phyloP scores from a whole-genome alignment of 352 stramenopile genomes.

The Phytophthora pluvialis region DNA sequence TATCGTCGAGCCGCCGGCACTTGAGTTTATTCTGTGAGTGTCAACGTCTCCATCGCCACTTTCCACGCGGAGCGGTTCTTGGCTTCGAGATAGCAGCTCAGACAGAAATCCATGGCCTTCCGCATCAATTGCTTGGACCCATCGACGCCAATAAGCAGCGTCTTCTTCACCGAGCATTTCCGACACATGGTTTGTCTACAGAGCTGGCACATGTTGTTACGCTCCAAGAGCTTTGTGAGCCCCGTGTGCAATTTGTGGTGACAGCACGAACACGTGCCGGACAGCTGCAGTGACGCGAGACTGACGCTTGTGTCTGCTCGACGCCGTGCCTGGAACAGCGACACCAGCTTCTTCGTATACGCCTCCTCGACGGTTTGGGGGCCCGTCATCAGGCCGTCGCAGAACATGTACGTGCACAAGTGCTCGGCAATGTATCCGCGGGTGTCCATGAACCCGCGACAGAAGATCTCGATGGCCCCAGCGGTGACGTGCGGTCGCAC shows the following conservation, averaged over 20 bases:
- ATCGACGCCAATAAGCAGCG: slow-evolving; percentile 21
- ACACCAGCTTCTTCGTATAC: slow-evolving; percentile 63
- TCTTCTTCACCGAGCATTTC: slow-evolving; percentile 58
- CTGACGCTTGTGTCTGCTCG: slow-evolving; percentile 5
- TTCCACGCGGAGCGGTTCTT: slow-evolving; percentile 48
- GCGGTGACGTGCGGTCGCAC: slow-evolving; percentile 26
- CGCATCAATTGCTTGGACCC: slow-evolving; percentile 22
- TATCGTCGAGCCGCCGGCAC: too few relatives aligned
- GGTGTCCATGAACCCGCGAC: slow-evolving; percentile 43
- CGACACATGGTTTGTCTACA: slow-evolving; percentile 41
- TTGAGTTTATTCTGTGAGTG: not conserved
- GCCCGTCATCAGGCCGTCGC: slow-evolving; percentile 42
- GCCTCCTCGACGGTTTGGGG: slow-evolving; percentile 50
- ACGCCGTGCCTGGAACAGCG: slow-evolving; percentile 21
- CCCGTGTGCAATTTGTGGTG: slow-evolving; percentile 29
- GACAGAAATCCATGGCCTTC: slow-evolving; percentile 53
- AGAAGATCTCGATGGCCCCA: slow-evolving; percentile 49
- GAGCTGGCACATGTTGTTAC: slow-evolving; percentile 34
- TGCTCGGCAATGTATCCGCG: slow-evolving; percentile 30
- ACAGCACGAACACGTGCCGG: slow-evolving; percentile 36
- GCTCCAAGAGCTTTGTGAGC: slow-evolving; percentile 34
- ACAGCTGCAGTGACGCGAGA: slow-evolving; percentile 15
- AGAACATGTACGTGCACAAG: slow-evolving; percentile 36
- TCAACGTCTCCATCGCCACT: slow-evolving; percentile 40
- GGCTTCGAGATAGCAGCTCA: slow-evolving; percentile 54